Conservation (phyloP, 441 rosid genomes). For the Macaranga tanarius region DNA sequence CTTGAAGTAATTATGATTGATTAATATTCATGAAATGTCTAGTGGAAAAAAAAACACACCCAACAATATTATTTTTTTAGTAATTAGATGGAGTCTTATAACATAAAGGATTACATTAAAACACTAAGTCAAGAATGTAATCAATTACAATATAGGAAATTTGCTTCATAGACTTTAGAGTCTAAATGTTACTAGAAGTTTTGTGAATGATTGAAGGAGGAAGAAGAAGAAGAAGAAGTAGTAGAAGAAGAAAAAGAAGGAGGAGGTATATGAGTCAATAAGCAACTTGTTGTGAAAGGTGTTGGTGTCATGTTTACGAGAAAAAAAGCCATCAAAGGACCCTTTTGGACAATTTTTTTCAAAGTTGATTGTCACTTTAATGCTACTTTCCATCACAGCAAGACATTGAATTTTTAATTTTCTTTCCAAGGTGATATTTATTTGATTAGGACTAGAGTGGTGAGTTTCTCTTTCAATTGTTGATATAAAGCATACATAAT, state of each 20-base stretch:
- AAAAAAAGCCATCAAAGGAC: neutral
- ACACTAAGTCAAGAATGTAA: neutral
- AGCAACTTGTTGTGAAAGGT: neutral
- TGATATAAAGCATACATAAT: neutral
- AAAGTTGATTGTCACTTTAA: slow-evolving; percentile 3
- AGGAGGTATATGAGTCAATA: neutral
- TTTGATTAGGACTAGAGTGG: slow-evolving; percentile 1
- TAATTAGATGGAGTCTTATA: too few species aligned
- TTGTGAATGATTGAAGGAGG: neutral
- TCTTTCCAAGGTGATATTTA: neutral
- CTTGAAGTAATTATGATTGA: too few species aligned
- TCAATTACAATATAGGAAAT: neutral
- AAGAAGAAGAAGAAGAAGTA: neutral
- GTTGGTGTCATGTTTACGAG: neutral
- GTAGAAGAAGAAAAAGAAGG: too few species aligned
- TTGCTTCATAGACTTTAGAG: neutral
- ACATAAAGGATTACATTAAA: neutral
- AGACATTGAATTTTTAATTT: too few species aligned
- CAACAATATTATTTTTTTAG: too few species aligned
- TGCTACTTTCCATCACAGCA: slow-evolving; percentile 2
- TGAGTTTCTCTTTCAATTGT: neutral
- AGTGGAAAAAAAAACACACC: too few species aligned
- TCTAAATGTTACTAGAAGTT: neutral
- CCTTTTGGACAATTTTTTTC: neutral
- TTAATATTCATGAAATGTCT: too few species aligned